These are phyloP conservation scores for Arthroderma sp. DNA, from an alignment of 2,329 filamentous ascomycete genomes.

Conservation along the genomic window DNA sequence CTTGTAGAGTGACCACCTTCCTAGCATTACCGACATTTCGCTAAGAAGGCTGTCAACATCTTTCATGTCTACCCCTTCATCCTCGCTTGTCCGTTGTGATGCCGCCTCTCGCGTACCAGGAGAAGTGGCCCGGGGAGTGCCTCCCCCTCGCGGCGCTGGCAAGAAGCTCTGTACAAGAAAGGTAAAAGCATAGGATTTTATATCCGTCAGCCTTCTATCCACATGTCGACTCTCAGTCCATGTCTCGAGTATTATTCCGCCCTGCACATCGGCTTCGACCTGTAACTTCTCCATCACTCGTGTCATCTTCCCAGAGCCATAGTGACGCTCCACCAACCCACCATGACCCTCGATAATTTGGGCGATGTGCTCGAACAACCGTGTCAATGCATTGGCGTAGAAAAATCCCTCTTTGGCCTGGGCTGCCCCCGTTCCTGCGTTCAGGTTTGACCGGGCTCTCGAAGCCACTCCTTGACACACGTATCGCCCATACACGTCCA, in stretches of 20 bases:
- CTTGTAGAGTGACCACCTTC: slow-evolving; percentile 83
- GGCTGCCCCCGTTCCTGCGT: slow-evolving; percentile 47
- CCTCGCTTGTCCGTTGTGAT: slow-evolving; percentile 54
- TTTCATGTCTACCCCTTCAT: slow-evolving; percentile 92
- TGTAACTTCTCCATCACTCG: slow-evolving; percentile 87
- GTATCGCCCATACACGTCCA: slow-evolving; percentile 91
- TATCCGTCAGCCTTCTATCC: slow-evolving; percentile 77
- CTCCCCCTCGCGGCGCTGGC: slow-evolving; percentile 51
- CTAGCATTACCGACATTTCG: slow-evolving; percentile 84
- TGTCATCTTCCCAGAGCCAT: slow-evolving; percentile 84
- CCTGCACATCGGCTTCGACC: slow-evolving; percentile 89
- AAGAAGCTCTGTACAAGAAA: slow-evolving; percentile 93
- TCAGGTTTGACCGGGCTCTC: slow-evolving; percentile 67
- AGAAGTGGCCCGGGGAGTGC: slow-evolving; percentile 59
- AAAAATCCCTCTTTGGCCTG: slow-evolving; percentile 68
- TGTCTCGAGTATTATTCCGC: slow-evolving; percentile 86
- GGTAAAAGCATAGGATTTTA: slow-evolving; percentile 95
- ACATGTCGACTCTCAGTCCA: slow-evolving; percentile 84
- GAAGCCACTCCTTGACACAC: slow-evolving; percentile 89
- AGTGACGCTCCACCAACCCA: slow-evolving; percentile 81
- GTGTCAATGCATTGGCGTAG: slow-evolving; percentile 80
- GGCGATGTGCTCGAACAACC: slow-evolving; percentile 92
- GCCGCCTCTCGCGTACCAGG: slow-evolving; percentile 50
- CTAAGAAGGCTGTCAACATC: slow-evolving; percentile 78
- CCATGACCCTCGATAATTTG: slow-evolving; percentile 92